A percentile compares a stretch with the other conserved stretches of the same genome.
Conservation (phyloP, 306 rosid genomes). For the Lithocarpus polystachyus region DNA sequence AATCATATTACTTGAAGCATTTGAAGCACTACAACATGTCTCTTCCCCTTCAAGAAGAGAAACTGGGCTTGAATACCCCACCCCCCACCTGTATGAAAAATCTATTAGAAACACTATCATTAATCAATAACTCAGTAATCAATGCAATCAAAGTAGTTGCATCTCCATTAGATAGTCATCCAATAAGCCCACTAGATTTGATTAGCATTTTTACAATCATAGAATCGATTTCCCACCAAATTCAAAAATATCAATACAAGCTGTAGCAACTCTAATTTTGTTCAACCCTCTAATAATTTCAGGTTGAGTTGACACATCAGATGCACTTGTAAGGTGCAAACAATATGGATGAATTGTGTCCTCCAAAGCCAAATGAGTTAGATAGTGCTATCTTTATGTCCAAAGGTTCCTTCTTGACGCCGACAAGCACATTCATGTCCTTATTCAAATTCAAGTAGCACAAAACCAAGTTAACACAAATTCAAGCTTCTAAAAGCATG, state of each 20-base stretch:
- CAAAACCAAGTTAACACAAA: not conserved
- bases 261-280: not conserved
- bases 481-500: not conserved
- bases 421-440: constrained; percentile 82
- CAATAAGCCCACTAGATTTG: too few relatives aligned
- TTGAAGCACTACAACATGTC: too few relatives aligned
- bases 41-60: too few relatives aligned
- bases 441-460: constrained; percentile 17
- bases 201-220: not conserved
- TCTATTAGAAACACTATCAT: too few relatives aligned
- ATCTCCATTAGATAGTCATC: too few relatives aligned
- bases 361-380: constrained; percentile 93
- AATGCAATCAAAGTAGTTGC: too few relatives aligned
- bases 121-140: too few relatives aligned
- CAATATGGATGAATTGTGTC: constrained; percentile 89
- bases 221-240: not conserved
- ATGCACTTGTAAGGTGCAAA: constrained; percentile 80
- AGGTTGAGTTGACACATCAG: constrained; percentile 24
- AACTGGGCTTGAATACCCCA: too few relatives aligned
- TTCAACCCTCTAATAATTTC: not conserved
- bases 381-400: constrained; percentile 84
- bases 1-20: too few relatives aligned
- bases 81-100: too few relatives aligned
- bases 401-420: constrained; percentile 75
- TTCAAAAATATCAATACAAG: not conserved